These are phyloP conservation scores for Nigrospora osmanthi DNA, from an alignment of 2,329 filamentous ascomycete species.

Conservation along the genomic window DNA sequence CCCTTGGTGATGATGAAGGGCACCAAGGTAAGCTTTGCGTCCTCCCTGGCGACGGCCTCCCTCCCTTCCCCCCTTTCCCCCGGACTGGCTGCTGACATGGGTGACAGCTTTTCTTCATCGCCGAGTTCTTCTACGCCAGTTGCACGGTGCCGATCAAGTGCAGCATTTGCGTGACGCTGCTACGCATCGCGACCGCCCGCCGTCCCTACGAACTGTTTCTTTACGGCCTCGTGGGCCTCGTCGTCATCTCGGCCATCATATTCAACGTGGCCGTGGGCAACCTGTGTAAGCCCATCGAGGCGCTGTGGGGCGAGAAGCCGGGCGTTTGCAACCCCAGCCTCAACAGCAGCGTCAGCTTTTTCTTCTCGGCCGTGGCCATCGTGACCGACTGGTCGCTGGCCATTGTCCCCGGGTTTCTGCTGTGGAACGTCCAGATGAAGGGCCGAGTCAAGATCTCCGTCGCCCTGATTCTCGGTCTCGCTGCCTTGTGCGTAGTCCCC, in stretches of 20 bases:
- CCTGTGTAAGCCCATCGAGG: conserved; percentile 21
- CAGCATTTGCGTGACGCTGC: conserved; percentile 20
- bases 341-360: conserved; percentile 22
- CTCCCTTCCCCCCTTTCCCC: too few species aligned
- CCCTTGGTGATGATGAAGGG: conserved; percentile 9
- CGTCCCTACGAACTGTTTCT: conserved; percentile 17
- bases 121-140: conserved; percentile 28
- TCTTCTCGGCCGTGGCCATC: conserved; percentile 26
- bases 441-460: conserved; percentile 35
- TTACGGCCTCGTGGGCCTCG: conserved; percentile 14
- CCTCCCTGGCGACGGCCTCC: not conserved
- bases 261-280: conserved; percentile 20
- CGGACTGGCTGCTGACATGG: not conserved
- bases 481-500: conserved; percentile 26
- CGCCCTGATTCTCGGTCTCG: conserved; percentile 31
- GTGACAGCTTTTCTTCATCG: conserved; percentile 24
- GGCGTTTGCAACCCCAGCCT: conserved; percentile 17
- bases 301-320: conserved; percentile 19
- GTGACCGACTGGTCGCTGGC: conserved; percentile 24
- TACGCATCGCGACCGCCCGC: conserved; percentile 21
- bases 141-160: conserved; percentile 18
- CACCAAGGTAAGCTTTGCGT: conserved; percentile 8
- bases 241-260: conserved; percentile 12
- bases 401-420: conserved; percentile 27
- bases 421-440: conserved; percentile 34